Conservation (phyloP, 768 basidiomycete species). For the Tricholoma matsutake region DNA sequence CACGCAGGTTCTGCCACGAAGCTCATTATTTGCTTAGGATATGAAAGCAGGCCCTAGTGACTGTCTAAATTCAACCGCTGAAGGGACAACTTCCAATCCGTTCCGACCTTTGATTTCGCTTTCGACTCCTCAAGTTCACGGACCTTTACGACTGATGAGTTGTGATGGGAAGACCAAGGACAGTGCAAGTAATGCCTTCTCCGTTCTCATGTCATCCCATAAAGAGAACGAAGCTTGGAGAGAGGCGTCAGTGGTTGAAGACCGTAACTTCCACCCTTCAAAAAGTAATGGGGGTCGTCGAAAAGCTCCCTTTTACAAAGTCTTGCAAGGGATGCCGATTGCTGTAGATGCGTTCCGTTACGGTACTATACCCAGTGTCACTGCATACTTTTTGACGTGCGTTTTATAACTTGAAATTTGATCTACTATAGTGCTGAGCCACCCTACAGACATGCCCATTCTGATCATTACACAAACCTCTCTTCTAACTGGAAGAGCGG, state of each 20-base stretch:
- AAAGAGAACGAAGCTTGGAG: constrained; percentile 85
- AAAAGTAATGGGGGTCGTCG: constrained; percentile 53
- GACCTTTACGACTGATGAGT: constrained; percentile 13
- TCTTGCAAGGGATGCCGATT: constrained; percentile 94
- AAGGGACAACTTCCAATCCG: neutral
- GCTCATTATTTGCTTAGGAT: neutral
- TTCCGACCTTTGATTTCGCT: constrained; percentile 10
- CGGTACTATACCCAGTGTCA: constrained; percentile 84
- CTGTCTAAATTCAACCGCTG: constrained; percentile 38
- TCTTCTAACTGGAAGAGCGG: constrained; percentile 86
- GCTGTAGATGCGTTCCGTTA: constrained; percentile 98
- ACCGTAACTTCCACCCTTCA: constrained; percentile 41
- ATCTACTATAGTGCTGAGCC: constrained; percentile 9
- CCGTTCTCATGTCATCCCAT: constrained; percentile 84
- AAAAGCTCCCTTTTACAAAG: constrained; percentile 93
- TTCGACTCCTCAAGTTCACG: constrained; percentile 13
- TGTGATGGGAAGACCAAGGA: constrained; percentile 18
- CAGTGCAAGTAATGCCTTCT: constrained; percentile 49
- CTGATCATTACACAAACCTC: constrained; percentile 94
- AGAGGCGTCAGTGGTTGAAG: constrained; percentile 60
- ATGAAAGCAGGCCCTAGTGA: constrained; percentile 29
- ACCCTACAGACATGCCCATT: constrained; percentile 82
- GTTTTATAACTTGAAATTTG: constrained; percentile 4
- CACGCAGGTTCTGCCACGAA: neutral
- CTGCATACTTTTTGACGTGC: constrained; percentile 90